Evolutionary conservation across 2,329 filamentous ascomycete genomes (phyloP).

Genomic region (Alternaria metachromatica): DNA sequence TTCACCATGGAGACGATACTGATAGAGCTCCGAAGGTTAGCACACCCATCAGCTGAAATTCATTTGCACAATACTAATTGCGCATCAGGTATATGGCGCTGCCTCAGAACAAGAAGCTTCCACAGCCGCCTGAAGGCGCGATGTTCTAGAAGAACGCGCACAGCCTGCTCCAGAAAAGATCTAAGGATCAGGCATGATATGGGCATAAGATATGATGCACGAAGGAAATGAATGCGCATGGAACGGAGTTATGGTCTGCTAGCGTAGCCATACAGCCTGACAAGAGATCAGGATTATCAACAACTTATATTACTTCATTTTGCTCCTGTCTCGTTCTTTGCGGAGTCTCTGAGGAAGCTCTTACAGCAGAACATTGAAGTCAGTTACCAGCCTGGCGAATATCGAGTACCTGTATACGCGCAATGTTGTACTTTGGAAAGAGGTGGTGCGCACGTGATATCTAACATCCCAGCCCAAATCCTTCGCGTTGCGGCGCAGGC

Average conservation of each 20-base stretch:
- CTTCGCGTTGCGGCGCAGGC: constrained; percentile 11
- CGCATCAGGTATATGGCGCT: constrained; percentile 84
- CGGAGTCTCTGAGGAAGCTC: background rate
- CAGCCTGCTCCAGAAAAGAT: background rate
- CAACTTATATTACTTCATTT: background rate
- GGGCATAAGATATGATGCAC: constrained; percentile 1
- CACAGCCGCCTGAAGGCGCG: constrained; percentile 88
- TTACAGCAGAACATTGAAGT: background rate
- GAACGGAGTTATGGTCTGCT: constrained; percentile 37
- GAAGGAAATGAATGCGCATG: constrained; percentile 34
- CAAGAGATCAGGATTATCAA: constrained; percentile 18
- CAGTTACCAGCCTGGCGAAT: background rate
- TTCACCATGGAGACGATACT: constrained; percentile 95
- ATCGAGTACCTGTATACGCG: background rate
- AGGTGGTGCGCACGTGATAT: constrained; percentile 29
- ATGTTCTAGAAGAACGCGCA: constrained; percentile 53
- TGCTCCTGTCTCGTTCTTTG: background rate
- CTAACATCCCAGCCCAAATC: constrained; percentile 20
- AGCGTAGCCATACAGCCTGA: constrained; percentile 15
- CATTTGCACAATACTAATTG: constrained; percentile 8
- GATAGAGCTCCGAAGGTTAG: constrained; percentile 80
- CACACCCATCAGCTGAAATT: background rate
- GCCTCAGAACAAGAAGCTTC: constrained; percentile 89
- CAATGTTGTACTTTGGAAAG: background rate
- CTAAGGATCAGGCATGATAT: background rate